phyloP scores from a whole-genome alignment of 176 grass and related monocot genomes.

The Aegilops speltoides region DNA sequence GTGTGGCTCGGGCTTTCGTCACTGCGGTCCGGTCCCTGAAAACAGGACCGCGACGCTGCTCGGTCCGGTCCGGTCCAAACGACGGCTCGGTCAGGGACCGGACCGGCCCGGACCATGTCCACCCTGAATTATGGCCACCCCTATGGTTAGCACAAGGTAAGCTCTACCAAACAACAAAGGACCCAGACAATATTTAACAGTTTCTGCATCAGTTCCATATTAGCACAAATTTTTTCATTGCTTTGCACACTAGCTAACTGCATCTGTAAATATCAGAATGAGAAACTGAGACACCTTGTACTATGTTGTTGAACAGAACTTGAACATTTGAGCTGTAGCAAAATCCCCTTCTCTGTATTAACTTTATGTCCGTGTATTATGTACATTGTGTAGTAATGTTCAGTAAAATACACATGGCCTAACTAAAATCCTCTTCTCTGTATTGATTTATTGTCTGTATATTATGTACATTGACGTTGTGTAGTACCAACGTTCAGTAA shows the following conservation, averaged over 20 bases:
- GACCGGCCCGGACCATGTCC: no score
- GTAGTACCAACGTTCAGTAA: no score
- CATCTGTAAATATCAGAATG: background rate
- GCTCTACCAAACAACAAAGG: background rate
- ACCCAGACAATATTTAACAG: background rate
- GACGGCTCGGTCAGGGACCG: no score
- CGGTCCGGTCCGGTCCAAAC: no score
- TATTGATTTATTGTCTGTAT: no score
- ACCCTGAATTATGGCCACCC: no score
- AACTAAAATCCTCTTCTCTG: background rate
- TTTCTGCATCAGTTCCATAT: background rate
- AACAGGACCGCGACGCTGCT: no score
- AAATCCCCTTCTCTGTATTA: background rate
- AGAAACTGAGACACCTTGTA: background rate
- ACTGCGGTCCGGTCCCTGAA: no score
- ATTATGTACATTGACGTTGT: no score
- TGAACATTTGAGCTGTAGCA: background rate
- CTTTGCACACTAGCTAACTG: no score
- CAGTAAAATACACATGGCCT: background rate
- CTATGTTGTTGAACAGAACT: background rate
- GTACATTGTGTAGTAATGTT: background rate
- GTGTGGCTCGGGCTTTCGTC: no score
- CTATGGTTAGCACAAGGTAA: background rate
- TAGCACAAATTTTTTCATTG: background rate
- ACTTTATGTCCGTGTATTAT: background rate